These are phyloP conservation scores for Nannochloris sp. DNA, from an alignment of 139 green algal species.

Conservation along the genomic window DNA sequence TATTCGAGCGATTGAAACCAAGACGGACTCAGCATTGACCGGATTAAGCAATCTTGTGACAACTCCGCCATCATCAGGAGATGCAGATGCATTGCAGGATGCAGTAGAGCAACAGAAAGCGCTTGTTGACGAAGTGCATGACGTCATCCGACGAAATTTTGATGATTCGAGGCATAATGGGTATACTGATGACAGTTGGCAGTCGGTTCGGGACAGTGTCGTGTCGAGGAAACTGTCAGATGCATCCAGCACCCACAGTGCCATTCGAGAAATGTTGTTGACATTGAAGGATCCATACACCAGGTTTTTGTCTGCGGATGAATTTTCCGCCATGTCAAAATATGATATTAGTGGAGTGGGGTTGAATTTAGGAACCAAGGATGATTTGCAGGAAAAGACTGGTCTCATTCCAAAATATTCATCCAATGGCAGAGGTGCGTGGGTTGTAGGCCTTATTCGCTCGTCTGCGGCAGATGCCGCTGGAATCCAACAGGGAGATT, in stretches of 20 bases:
- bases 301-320: conserved; percentile 64
- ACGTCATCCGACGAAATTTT: conserved; percentile 73
- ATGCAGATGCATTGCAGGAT: background rate
- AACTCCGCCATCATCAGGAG: background rate
- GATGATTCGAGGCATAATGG: conserved; percentile 41
- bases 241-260: conserved; percentile 13
- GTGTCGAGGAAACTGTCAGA: conserved; percentile 18
- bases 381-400: conserved; percentile 64
- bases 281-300: conserved; percentile 80
- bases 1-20: conserved; percentile 12
- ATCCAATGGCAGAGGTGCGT: conserved; percentile 25
- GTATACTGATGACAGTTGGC: conserved; percentile 45
- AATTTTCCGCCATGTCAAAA: conserved; percentile 82
- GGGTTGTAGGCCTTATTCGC: conserved; percentile 76
- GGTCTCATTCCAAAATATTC: conserved; percentile 8
- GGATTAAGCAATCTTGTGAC: background rate
- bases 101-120: background rate
- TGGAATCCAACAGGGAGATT: conserved; percentile 71
- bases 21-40: conserved; percentile 11
- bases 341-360: conserved; percentile 94
- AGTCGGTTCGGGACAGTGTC: conserved; percentile 12
- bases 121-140: conserved; percentile 53
- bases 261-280: conserved; percentile 24
- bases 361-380: conserved; percentile 79
- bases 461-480: conserved; percentile 60